phyloP scores from a whole-genome alignment of 495 filamentous ascomycete species.

The Opeltia flavorubescens region DNA sequence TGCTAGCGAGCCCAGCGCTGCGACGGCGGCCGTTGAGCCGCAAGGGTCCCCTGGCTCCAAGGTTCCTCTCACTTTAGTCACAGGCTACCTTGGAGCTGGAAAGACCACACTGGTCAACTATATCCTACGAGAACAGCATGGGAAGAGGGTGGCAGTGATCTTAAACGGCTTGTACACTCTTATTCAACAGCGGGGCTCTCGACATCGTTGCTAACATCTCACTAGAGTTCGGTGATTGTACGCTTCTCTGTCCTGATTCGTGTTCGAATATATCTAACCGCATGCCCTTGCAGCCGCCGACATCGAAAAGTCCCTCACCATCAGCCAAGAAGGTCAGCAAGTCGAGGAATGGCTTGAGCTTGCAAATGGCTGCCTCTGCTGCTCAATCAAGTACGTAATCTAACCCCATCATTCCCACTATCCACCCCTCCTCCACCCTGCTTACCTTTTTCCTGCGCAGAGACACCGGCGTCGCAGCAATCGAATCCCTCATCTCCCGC shows the following conservation, averaged over 20 bases:
- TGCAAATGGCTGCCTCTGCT: slow-evolving; percentile 95
- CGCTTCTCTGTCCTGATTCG: slow-evolving; percentile 15
- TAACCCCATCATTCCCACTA: not conserved
- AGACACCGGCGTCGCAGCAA: slow-evolving; percentile 81
- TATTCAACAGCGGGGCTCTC: not conserved
- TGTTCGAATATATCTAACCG: not conserved
- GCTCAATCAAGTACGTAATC: slow-evolving; percentile 73
- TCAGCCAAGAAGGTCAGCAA: slow-evolving; percentile 71
- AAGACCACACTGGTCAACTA: slow-evolving; percentile 96
- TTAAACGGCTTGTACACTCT: slow-evolving; percentile 57
- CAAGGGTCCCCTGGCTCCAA: too few species aligned
- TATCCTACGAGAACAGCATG: slow-evolving; percentile 83
- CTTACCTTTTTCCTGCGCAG: slow-evolving; percentile 25
- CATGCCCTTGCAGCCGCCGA: slow-evolving; percentile 49
- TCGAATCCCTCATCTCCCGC: slow-evolving; percentile 91
- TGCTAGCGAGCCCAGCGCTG: too few species aligned
- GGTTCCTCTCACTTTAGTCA: too few species aligned
- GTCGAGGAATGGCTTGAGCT: slow-evolving; percentile 93
- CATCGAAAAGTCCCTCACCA: slow-evolving; percentile 85
- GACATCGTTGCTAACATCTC: not conserved
- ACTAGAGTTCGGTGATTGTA: slow-evolving; percentile 88
- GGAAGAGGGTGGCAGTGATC: slow-evolving; percentile 94
- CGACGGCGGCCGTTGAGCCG: too few species aligned
- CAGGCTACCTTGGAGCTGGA: slow-evolving; percentile 79
- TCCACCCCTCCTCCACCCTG: not conserved